Evolutionary conservation across 2,329 filamentous ascomycete species (phyloP).

Genomic region (Xylariaceae sp.): DNA sequence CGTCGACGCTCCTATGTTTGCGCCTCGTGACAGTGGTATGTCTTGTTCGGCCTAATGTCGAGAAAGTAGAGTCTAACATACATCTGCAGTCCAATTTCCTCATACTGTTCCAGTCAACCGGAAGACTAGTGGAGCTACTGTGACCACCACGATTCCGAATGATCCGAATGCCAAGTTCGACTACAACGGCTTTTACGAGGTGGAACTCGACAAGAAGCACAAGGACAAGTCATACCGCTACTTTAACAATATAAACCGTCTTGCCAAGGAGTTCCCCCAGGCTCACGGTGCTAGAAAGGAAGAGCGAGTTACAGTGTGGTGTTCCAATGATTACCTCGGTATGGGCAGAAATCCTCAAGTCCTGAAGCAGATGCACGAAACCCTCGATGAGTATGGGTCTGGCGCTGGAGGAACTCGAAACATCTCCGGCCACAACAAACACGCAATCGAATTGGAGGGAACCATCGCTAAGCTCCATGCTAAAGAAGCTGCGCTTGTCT

Average conservation of each 20-base stretch:
- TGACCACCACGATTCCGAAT: conserved; percentile 35
- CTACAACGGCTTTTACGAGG: conserved; percentile 87
- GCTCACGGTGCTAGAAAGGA: conserved; percentile 87
- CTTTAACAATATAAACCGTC: conserved; percentile 99
- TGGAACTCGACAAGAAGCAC: conserved; percentile 96
- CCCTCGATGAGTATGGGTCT: conserved; percentile 91
- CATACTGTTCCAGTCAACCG: conserved; percentile 41
- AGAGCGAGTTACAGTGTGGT: conserved; percentile 96
- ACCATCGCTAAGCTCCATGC: conserved; percentile 87
- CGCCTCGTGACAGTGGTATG: conserved; percentile 58
- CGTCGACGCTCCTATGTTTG: conserved; percentile 66
- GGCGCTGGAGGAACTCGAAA: conserved; percentile 96
- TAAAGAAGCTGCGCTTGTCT: conserved; percentile 91
- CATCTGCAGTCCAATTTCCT: conserved; percentile 44
- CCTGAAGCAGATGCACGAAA: conserved; percentile 90
- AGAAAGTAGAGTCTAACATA: conserved; percentile 28
- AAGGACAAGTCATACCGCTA: conserved; percentile 99
- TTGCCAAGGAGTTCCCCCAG: conserved; percentile 94
- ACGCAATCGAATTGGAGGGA: conserved; percentile 83
- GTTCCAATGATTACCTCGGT: conserved; percentile 97
- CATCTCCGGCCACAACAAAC: conserved; percentile 96
- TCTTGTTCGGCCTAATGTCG: neutral
- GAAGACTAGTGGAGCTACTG: conserved; percentile 38
- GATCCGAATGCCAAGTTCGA: conserved; percentile 70
- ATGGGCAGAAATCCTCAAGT: conserved; percentile 94